These are phyloP conservation scores for Lipomyces spencermartinsiae DNA, from an alignment of 805 yeast genomes.

Conservation along the genomic window DNA sequence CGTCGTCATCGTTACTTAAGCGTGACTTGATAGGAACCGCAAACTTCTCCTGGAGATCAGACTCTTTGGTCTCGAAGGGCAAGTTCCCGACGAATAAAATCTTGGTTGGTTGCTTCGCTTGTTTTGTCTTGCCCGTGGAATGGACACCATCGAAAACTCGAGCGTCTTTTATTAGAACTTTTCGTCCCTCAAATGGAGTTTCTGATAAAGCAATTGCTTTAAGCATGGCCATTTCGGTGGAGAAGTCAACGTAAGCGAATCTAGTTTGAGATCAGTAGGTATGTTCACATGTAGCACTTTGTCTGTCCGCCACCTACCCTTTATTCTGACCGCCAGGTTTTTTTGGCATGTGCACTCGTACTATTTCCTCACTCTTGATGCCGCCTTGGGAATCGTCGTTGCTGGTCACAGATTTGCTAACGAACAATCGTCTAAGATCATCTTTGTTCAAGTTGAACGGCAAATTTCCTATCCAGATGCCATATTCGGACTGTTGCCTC, in stretches of 20 bases:
- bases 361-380: conserved; percentile 64
- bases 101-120: conserved; percentile 77
- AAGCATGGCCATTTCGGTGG: conserved; percentile 62
- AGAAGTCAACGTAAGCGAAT: conserved; percentile 88
- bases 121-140: conserved; percentile 57
- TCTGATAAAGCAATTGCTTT: conserved; percentile 75
- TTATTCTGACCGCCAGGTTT: conserved; percentile 61
- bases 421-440: conserved; percentile 69
- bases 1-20: conserved; percentile 68
- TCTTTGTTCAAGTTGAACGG: conserved; percentile 82
- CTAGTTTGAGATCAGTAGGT: conserved; percentile 60
- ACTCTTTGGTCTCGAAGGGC: conserved; percentile 89
- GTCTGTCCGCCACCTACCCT: conserved; percentile 36
- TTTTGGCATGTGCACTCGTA: conserved; percentile 81
- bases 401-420: conserved; percentile 58
- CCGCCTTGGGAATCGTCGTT: conserved; percentile 33
- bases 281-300: background rate
- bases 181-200: conserved; percentile 77
- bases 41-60: conserved; percentile 77
- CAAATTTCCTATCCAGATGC: conserved; percentile 95
- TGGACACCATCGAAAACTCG: conserved; percentile 69
- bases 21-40: conserved; percentile 88
- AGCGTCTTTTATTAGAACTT: conserved; percentile 80
- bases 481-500: conserved; percentile 56
- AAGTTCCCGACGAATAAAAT: conserved; percentile 91